These are phyloP conservation scores for Crepidotus variabilis DNA, from an alignment of 768 basidiomycete genomes.

Conservation along the genomic window DNA sequence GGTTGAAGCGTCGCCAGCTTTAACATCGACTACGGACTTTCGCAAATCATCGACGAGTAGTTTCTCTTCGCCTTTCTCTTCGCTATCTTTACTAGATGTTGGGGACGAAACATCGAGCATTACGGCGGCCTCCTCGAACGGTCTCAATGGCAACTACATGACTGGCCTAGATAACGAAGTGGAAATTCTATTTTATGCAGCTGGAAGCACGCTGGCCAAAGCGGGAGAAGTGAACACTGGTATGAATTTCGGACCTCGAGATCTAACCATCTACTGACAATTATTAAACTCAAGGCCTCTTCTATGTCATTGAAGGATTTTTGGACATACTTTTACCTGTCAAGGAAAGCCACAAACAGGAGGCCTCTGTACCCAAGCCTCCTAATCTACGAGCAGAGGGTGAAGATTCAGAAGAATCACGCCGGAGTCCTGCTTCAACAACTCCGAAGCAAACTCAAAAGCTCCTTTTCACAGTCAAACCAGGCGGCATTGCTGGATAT, in stretches of 20 bases:
- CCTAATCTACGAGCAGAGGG: conserved; percentile 12
- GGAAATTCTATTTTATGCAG: conserved; percentile 90
- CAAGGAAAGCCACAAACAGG: conserved; percentile 24
- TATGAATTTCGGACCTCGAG: conserved; percentile 19
- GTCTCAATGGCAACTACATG: conserved; percentile 54
- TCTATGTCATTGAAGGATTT: conserved; percentile 95
- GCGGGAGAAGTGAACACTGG: conserved; percentile 90
- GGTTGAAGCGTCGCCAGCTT: conserved; percentile 57
- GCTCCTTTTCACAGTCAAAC: conserved; percentile 90
- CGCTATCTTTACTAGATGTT: conserved; percentile 66
- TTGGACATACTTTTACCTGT: conserved; percentile 83
- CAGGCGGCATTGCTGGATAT: conserved; percentile 97
- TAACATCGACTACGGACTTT: conserved; percentile 42
- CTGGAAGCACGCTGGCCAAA: conserved; percentile 80
- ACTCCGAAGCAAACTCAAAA: conserved; percentile 44
- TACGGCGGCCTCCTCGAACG: conserved; percentile 54
- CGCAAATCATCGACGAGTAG: conserved; percentile 33
- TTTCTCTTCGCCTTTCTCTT: conserved; percentile 68
- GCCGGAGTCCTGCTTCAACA: conserved; percentile 29
- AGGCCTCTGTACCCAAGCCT: conserved; percentile 14
- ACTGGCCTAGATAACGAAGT: conserved; percentile 93
- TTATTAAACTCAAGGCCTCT: conserved; percentile 51
- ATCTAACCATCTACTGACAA: conserved; percentile 5
- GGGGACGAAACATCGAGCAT: conserved; percentile 69
- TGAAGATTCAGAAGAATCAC: conserved; percentile 28